Conservation (phyloP, 2,329 filamentous ascomycete genomes). For the Penicillium sp. region DNA sequence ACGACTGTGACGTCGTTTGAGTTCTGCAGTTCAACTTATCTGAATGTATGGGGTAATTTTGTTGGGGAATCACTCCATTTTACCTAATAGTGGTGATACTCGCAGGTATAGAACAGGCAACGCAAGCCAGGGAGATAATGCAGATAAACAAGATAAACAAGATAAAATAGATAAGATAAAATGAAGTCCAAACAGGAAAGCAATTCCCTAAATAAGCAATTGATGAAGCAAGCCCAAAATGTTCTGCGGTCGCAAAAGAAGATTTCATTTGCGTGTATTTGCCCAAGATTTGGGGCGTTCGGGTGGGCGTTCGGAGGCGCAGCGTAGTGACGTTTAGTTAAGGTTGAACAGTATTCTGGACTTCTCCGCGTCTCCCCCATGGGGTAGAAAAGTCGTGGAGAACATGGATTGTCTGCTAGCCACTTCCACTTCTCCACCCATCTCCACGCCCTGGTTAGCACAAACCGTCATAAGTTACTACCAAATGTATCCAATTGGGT, state of each 20-base stretch:
- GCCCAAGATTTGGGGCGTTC: not conserved
- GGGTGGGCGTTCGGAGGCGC: not conserved
- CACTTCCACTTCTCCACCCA: not conserved
- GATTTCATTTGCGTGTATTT: no score
- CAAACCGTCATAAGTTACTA: no score
- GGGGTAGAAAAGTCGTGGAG: not conserved
- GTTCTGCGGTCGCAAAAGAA: no score
- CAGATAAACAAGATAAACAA: no score
- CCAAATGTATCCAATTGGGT: no score
- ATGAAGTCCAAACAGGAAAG: not conserved
- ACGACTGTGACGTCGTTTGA: not conserved
- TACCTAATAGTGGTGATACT: not conserved
- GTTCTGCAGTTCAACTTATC: not conserved
- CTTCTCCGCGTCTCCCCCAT: conserved; percentile 7
- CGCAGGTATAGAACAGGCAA: no score
- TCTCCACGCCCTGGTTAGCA: not conserved
- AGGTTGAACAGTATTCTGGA: not conserved
- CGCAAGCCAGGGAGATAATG: no score
- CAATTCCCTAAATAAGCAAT: not conserved
- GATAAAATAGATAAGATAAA: no score
- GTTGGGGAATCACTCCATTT: not conserved
- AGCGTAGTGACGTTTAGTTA: not conserved
- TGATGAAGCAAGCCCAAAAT: no score
- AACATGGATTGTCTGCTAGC: not conserved
- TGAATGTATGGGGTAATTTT: not conserved